Evolutionary conservation across 2,329 filamentous ascomycete species (phyloP), one percentile per base, ranked within the genome.

Genomic region (Colletotrichum kahawae): DNA sequence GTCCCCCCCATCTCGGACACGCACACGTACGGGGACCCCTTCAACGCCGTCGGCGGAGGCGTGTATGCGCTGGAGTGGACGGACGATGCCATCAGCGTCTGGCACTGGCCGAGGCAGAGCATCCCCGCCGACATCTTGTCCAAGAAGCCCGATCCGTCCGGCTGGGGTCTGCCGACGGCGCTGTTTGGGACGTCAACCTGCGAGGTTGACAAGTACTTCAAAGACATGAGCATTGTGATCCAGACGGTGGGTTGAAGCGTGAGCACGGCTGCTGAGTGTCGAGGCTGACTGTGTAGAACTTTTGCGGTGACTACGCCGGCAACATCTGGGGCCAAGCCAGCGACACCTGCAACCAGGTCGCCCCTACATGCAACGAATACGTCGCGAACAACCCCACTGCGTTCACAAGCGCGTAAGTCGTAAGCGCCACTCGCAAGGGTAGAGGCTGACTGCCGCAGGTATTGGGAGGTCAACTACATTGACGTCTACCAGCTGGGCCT

Each of bases 231-330:
- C 77, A 90, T 97, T 71, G 92, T 95, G 54, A 90, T 95, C 79
- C 92, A 95, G 80, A 95, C 92, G 57, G 87, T 88, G 71, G 77
- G 82, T 31, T 9, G 60, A 38, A 24, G 18, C 4, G 31, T 33
- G 18, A 62, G 5, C 12, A 33, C 1, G 31, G 31, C 12, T 21
- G 16, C 31, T 62, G 31, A 7, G 24, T 72, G 18, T 10, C 31
- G 56, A 51, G 6, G 27, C 68, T 72, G 54, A 72, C 16, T 10
- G 21, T 7, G 18, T 59, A 89, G 87, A 88, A 94, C 67, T 95
- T 97, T 82, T 97, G 95, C 80, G 95, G 95, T 31, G 91, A 93
- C 79, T 96, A 93, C 88, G 94, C 93, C 1, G 92, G 83, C 56
- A 82, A 82, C 7, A 80, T 84, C 18, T 90, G 88, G 88, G 82